Percentiles rank a stretch among this genome's conserved stretches.
phyloP scores from a whole-genome alignment of 768 basidiomycete species.

The Mycena belliarum region DNA sequence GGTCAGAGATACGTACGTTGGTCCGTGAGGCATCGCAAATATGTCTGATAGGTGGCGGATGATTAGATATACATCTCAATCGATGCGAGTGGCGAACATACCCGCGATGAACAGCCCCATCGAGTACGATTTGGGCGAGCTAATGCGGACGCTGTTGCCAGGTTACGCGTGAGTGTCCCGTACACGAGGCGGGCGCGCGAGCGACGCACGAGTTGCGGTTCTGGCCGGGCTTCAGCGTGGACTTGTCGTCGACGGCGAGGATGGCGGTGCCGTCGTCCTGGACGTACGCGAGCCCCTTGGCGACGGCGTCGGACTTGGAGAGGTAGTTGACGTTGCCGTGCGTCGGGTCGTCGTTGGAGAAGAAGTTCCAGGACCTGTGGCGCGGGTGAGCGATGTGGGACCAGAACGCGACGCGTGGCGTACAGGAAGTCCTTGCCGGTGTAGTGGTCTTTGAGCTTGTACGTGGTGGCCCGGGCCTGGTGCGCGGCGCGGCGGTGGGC shows the following conservation, averaged over 20 bases:
- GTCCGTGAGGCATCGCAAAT: conserved; percentile 65
- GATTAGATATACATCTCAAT: not conserved
- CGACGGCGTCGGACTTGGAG: conserved; percentile 44
- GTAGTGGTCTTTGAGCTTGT: conserved; percentile 22
- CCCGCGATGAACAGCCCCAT: conserved; percentile 74
- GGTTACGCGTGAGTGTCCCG: not conserved
- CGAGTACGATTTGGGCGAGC: conserved; percentile 59
- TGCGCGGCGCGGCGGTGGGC: conserved; percentile 2
- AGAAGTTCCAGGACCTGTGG: conserved; percentile 68
- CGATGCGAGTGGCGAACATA: not conserved
- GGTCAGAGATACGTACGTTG: conserved; percentile 2
- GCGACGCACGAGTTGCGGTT: conserved; percentile 56
- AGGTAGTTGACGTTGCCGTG: conserved; percentile 68
- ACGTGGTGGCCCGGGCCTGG: conserved; percentile 14
- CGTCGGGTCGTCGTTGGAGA: conserved; percentile 64
- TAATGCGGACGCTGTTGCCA: conserved; percentile 63
- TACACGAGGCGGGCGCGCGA: conserved; percentile 4
- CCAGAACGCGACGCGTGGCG: conserved; percentile 9
- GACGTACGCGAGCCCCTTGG: conserved; percentile 61
- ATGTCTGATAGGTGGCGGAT: conserved; percentile 37
- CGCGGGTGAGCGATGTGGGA: not conserved
- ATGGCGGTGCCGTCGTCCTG: conserved; percentile 57
- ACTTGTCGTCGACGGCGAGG: conserved; percentile 63
- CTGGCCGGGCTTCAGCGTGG: conserved; percentile 46
- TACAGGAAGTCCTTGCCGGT: conserved; percentile 56